A percentile compares a stretch with the other conserved stretches of the same genome.
These are phyloP conservation scores for Calamus simplicifolius DNA, from an alignment of 176 grass and related monocot species.

Conservation along the genomic window DNA sequence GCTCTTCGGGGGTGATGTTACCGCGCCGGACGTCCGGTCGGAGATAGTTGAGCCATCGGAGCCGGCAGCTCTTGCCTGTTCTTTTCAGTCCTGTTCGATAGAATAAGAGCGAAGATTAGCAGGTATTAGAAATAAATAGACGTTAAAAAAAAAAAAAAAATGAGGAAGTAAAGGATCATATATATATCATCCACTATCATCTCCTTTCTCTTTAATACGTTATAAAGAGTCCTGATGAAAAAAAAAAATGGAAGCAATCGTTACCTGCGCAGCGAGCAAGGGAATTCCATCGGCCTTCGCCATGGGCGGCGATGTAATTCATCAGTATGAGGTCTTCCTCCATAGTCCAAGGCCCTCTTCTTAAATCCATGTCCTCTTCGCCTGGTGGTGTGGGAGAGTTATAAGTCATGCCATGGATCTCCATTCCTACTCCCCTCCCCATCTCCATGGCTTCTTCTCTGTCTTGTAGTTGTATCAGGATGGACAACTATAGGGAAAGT, in stretches of 20 bases:
- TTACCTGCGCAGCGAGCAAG: constrained; percentile 83
- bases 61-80: constrained; percentile 96
- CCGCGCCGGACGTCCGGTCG: constrained; percentile 90
- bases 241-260: neutral
- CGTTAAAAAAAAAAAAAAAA: no score
- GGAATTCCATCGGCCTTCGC: constrained; percentile 95
- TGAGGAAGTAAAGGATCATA: no score
- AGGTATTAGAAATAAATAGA: no score
- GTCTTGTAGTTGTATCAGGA: neutral
- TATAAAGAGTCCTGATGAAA: no score
- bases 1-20: constrained; percentile 94
- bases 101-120: neutral
- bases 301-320: constrained; percentile 76
- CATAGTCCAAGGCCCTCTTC: constrained; percentile 13
- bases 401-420: neutral
- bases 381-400: neutral
- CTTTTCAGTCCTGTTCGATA: constrained; percentile 55
- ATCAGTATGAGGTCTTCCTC: constrained; percentile 70
- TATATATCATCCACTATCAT: no score
- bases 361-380: constrained; percentile 23
- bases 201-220: no score
- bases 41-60: constrained; percentile 98
- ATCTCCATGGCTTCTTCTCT: neutral
- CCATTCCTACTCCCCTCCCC: neutral
- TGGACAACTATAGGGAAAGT: no score